Conservation (phyloP, 106 monocot genomes). For the Ottelia alismoides region DNA sequence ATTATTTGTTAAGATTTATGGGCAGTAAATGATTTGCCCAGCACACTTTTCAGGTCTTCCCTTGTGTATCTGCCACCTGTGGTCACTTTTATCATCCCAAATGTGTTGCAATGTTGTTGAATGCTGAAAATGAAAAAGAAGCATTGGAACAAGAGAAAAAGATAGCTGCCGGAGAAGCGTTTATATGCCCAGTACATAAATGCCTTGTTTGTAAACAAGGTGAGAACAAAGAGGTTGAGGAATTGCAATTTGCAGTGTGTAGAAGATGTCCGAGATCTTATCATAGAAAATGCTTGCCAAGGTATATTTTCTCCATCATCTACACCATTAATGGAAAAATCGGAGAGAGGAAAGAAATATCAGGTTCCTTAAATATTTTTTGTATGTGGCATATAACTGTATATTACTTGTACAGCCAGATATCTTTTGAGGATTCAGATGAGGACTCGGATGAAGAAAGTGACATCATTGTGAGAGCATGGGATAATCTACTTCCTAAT, state of each 20-base stretch:
- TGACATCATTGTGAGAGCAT: constrained; percentile 34
- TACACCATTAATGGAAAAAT: too few relatives aligned
- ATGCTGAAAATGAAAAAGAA: constrained; percentile 28
- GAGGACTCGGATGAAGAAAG: constrained; percentile 8
- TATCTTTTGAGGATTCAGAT: constrained; percentile 29
- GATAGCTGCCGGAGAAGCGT: constrained; percentile 44
- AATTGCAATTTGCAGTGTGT: constrained; percentile 80
- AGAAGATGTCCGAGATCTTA: constrained; percentile 81
- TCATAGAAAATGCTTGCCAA: constrained; percentile 81
- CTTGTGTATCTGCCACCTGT: constrained; percentile 74
- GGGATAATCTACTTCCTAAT: constrained; percentile 57
- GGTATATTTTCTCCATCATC: too few relatives aligned
- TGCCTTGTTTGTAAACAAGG: constrained; percentile 49
- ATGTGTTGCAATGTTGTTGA: constrained; percentile 49
- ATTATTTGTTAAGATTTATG: too few relatives aligned
- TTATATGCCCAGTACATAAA: constrained; percentile 67
- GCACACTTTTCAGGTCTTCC: constrained; percentile 44
- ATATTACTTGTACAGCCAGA: constrained; percentile 17
- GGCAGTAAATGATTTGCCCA: too few relatives aligned
- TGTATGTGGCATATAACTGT: too few relatives aligned
- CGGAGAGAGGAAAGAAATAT: too few relatives aligned
- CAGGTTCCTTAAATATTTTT: not conserved
- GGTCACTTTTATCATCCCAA: constrained; percentile 86
- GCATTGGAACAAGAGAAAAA: constrained; percentile 34
- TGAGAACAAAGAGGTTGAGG: constrained; percentile 49